phyloP scores from a whole-genome alignment of 139 green algal species.

The Chlamydomonas sp. region DNA sequence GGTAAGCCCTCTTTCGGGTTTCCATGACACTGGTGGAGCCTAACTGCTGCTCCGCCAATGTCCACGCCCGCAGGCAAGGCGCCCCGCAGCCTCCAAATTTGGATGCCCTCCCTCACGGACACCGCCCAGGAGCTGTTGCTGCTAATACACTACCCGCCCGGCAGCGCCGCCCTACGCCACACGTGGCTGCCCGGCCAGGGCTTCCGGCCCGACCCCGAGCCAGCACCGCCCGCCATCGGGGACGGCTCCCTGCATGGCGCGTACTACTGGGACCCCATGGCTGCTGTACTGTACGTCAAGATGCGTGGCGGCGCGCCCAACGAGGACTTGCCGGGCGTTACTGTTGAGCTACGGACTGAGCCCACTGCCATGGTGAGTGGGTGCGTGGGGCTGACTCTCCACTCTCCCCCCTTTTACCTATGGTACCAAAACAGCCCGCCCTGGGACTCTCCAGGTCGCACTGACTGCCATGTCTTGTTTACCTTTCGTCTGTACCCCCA shows the following conservation, averaged over 20 bases:
- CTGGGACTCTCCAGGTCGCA: too few relatives aligned
- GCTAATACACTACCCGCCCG: background rate
- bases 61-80: background rate
- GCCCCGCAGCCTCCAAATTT: background rate
- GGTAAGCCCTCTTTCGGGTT: too few relatives aligned
- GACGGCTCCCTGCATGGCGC: slow-evolving; percentile 41
- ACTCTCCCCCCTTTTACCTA: too few relatives aligned
- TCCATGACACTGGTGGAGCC: too few relatives aligned
- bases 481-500: too few relatives aligned
- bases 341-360: slow-evolving; percentile 4
- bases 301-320: slow-evolving; percentile 13
- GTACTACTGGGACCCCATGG: slow-evolving; percentile 52
- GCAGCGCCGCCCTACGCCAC: background rate
- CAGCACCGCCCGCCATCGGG: background rate
- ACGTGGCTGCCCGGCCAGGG: background rate
- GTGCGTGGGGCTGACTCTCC: background rate
- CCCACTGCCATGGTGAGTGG: background rate
- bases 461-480: too few relatives aligned
- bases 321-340: too few relatives aligned
- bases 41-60: background rate
- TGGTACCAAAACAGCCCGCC: too few relatives aligned
- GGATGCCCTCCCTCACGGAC: slow-evolving; percentile 1
- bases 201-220: too few relatives aligned
- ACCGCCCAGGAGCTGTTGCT: background rate
- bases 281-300: slow-evolving; percentile 43